Evolutionary conservation across 2,329 filamentous ascomycete genomes (phyloP).

Genomic region (Penicillium sp.): DNA sequence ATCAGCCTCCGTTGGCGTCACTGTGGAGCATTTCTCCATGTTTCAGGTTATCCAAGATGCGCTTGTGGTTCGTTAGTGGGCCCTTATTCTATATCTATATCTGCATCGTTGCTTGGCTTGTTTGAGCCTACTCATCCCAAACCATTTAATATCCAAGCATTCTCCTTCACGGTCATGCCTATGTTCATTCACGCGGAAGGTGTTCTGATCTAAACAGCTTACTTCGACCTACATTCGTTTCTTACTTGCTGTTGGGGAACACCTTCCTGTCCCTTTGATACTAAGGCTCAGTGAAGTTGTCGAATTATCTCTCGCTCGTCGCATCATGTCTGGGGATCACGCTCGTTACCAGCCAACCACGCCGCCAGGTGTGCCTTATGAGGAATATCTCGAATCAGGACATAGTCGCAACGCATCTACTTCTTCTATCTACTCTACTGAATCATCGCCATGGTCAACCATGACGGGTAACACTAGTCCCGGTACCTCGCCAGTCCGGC

Average conservation of each 20-base stretch:
- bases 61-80: slow-evolving; percentile 24
- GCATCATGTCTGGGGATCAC: slow-evolving; percentile 44
- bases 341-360: slow-evolving; percentile 47
- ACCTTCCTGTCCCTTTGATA: background rate
- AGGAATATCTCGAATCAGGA: slow-evolving; percentile 31
- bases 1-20: slow-evolving; percentile 30
- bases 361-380: slow-evolving; percentile 40
- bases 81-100: slow-evolving; percentile 25
- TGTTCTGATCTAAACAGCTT: slow-evolving; percentile 18
- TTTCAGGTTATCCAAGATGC: slow-evolving; percentile 40
- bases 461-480: slow-evolving; percentile 70
- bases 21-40: slow-evolving; percentile 37
- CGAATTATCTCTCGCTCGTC: background rate
- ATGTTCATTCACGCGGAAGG: slow-evolving; percentile 17
- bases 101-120: slow-evolving; percentile 18
- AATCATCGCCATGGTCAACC: slow-evolving; percentile 68
- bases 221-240: slow-evolving; percentile 21
- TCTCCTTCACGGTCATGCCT: slow-evolving; percentile 31
- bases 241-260: slow-evolving; percentile 1
- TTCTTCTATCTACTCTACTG: slow-evolving; percentile 64
- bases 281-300: background rate
- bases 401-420: slow-evolving; percentile 66
- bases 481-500: slow-evolving; percentile 66
- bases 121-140: slow-evolving; percentile 18
- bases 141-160: slow-evolving; percentile 43